phyloP scores from a whole-genome alignment of 1,284 basidiomycete species.

The Cerrena zonata region DNA sequence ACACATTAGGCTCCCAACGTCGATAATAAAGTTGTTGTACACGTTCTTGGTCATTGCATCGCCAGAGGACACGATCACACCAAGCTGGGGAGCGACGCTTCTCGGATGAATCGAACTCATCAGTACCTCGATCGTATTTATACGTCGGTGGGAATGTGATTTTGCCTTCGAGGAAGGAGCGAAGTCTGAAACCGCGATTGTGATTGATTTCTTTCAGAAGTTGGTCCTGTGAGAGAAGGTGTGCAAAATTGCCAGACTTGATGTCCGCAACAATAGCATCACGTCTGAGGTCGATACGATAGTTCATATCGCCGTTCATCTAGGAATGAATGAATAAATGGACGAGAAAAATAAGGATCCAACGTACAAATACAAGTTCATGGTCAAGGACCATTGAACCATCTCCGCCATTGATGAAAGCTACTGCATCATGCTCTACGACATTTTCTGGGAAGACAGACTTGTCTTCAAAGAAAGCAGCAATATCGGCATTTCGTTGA shows the following conservation, averaged over 20 bases:
- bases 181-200: constrained; percentile 83
- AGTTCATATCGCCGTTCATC: constrained; percentile 83
- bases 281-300: constrained; percentile 87
- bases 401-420: constrained; percentile 86
- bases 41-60: constrained; percentile 50
- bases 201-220: constrained; percentile 80
- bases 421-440: constrained; percentile 44
- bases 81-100: constrained; percentile 88
- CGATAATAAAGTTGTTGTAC: constrained; percentile 63
- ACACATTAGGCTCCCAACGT: constrained; percentile 79
- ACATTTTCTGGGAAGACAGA: constrained; percentile 54
- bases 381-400: constrained; percentile 94
- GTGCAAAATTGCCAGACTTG: constrained; percentile 55
- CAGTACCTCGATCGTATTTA: constrained; percentile 83
- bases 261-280: constrained; percentile 74
- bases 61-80: constrained; percentile 92
- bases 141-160: constrained; percentile 87
- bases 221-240: constrained; percentile 79
- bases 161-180: constrained; percentile 77
- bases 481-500: constrained; percentile 81
- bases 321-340: constrained; percentile 21
- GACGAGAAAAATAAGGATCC: background rate
- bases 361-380: constrained; percentile 84
- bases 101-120: constrained; percentile 82
- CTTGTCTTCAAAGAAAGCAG: constrained; percentile 79